phyloP scores from a whole-genome alignment of 192 early-diverging fungal species.

The Umbelopsis sp. region DNA sequence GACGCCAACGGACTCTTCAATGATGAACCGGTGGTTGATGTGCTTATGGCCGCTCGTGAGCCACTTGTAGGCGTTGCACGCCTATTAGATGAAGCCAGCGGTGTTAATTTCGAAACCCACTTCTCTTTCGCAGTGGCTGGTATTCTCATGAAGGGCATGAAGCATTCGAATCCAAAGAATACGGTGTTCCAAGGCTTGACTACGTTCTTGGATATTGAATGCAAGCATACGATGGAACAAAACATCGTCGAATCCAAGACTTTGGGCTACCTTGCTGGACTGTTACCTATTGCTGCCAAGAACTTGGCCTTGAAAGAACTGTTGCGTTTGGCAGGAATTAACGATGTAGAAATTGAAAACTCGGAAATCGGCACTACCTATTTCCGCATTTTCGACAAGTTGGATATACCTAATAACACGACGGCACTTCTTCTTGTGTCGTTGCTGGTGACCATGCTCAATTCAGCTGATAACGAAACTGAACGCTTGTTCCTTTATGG shows the following conservation, averaged over 20 bases:
- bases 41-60: conserved; percentile 70
- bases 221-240: conserved; percentile 48
- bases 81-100: conserved; percentile 73
- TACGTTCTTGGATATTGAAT: conserved; percentile 75
- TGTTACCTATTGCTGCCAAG: conserved; percentile 78
- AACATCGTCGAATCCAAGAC: conserved; percentile 47
- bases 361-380: conserved; percentile 46
- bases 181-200: conserved; percentile 71
- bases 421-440: conserved; percentile 65
- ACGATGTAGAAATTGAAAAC: conserved; percentile 41
- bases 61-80: conserved; percentile 73
- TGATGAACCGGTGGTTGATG: conserved; percentile 70
- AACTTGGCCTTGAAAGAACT: conserved; percentile 69
- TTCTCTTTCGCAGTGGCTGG: conserved; percentile 86
- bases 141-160: conserved; percentile 82
- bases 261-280: conserved; percentile 80
- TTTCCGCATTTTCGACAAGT: conserved; percentile 64
- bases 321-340: conserved; percentile 55
- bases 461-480: conserved; percentile 70
- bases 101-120: conserved; percentile 83
- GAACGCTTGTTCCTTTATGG: conserved; percentile 78
- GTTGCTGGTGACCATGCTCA: conserved; percentile 70
- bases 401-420: conserved; percentile 68
- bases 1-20: conserved; percentile 74
- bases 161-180: conserved; percentile 74